Percentiles rank a stretch among this genome's conserved stretches.
phyloP scores from a whole-genome alignment of 2,329 filamentous ascomycete genomes.

The Penicillium sp. region DNA sequence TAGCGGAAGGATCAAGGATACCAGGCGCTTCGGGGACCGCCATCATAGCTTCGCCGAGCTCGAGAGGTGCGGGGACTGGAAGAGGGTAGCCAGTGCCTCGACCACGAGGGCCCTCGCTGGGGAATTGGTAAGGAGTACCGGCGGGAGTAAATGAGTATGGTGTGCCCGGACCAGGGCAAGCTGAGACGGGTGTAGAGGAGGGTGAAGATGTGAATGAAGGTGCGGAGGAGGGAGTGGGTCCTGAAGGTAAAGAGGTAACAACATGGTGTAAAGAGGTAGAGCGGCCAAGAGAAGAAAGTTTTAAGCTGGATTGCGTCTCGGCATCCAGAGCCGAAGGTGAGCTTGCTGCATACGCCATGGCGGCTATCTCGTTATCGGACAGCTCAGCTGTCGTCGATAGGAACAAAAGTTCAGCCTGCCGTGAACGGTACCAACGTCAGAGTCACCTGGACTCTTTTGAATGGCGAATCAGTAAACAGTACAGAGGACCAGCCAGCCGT shows the following conservation, averaged over 20 bases:
- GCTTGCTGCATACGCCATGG: conserved; percentile 40
- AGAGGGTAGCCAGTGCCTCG: conserved; percentile 28
- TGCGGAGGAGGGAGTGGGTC: conserved; percentile 26
- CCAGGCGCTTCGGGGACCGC: conserved; percentile 45
- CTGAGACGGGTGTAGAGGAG: conserved; percentile 30
- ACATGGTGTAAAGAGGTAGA: conserved; percentile 37
- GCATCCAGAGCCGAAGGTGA: conserved; percentile 37
- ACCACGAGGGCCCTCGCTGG: conserved; percentile 34
- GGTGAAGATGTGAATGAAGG: conserved; percentile 32
- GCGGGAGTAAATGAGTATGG: conserved; percentile 37
- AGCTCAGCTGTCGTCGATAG: conserved; percentile 30
- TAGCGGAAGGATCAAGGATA: conserved; percentile 59
- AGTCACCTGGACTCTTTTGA: conserved; percentile 42
- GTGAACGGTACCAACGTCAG: conserved; percentile 33
- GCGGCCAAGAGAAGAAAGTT: conserved; percentile 32
- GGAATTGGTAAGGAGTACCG: conserved; percentile 34
- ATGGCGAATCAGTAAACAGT: conserved; percentile 33
- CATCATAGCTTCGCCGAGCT: conserved; percentile 71
- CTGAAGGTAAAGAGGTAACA: conserved; percentile 30
- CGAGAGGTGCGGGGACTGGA: conserved; percentile 55
- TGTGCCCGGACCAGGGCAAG: conserved; percentile 25
- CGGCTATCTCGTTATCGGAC: conserved; percentile 29
- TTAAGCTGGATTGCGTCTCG: conserved; percentile 37
- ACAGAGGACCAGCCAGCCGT: conserved; percentile 28
- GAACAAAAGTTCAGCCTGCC: conserved; percentile 23